Evolutionary conservation across 495 filamentous ascomycete species (phyloP).

Genomic region (Copromyces sp.): DNA sequence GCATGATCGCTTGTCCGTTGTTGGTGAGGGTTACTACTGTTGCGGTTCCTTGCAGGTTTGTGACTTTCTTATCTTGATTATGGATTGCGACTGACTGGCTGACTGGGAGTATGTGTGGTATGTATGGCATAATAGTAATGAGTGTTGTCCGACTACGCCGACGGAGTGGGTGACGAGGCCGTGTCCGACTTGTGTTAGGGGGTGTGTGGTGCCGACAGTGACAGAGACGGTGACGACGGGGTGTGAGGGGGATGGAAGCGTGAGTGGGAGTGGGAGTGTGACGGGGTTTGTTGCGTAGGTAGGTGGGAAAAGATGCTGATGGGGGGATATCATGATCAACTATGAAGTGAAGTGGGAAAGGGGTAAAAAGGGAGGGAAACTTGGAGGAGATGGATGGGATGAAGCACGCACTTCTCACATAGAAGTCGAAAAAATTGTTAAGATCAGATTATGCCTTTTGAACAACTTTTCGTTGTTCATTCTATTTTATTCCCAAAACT

Average conservation of each 20-base stretch:
- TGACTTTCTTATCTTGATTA: neutral
- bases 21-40: neutral
- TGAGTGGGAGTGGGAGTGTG: neutral
- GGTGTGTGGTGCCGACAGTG: neutral
- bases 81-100: neutral
- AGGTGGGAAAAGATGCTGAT: neutral
- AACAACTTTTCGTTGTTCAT: neutral
- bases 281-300: neutral
- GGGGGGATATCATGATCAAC: too few relatives aligned
- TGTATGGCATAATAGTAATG: neutral
- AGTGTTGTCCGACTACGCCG: neutral
- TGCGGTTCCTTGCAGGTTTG: neutral
- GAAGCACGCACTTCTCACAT: neutral
- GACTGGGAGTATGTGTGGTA: neutral
- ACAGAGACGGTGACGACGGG: neutral
- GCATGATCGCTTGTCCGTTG: neutral
- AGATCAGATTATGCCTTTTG: neutral
- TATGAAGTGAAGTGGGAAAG: too few relatives aligned
- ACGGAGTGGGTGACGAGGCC: neutral
- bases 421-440: neutral
- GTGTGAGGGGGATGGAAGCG: neutral
- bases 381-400: too few relatives aligned
- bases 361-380: too few relatives aligned
- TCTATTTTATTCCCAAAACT: conserved; percentile 3
- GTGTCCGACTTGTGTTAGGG: neutral